Base-by-base conservation (phyloP, 208 protist genomes). In the Novymonas esmeraldas region DNA sequence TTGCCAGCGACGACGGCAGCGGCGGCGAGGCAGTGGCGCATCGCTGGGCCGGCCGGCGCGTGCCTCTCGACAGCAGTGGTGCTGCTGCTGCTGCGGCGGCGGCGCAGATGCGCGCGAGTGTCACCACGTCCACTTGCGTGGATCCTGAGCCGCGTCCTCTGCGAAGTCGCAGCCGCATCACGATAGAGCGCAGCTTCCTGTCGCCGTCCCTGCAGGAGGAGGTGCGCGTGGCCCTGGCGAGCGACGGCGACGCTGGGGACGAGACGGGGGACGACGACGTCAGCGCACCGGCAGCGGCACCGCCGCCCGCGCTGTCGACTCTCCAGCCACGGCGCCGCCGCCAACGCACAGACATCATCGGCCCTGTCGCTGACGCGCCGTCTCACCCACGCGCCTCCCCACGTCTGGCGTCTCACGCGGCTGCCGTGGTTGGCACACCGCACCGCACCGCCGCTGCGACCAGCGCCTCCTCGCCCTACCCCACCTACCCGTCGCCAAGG, bases 141-240 rank as follows among this genome's bases (percentile, higher is more conserved):
- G n/a, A 22, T 13, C 28, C 28, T 13, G 28, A 18, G 11, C 50
- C 29, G 33, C 22, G 7, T 7, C 41, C 46, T 34, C 57, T 34
- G 14, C 57, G 29, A 24, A 64, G 66, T 34, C 66, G 41, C 22
- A 54, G 50, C 22, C 50, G 50, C 6, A 18, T 54, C 39, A 61
- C 38, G 26, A 52, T 61, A 6, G 67, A 73, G 58, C 58, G 57
- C 10, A 66, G 67, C 26, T 59, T 64, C 56, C 20, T 73, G 5
- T 65, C 67, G 5, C 48, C 67, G 14, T 51, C 67, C 2, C 46
- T 71, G 18, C 58, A 55, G 50, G 58, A 14, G 41, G 67, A 73
- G 34, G 57, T 73, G 22, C 50, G 50, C 2, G 67, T 50, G 10
- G 67, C 67, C 6, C 39, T 73, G 55, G 49, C 48, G 31, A 60